A percentile compares a stretch with the other conserved stretches of the same genome.
Evolutionary conservation across 108 stramenopile species (phyloP).

Genomic region (Epithemia pelagica): DNA sequence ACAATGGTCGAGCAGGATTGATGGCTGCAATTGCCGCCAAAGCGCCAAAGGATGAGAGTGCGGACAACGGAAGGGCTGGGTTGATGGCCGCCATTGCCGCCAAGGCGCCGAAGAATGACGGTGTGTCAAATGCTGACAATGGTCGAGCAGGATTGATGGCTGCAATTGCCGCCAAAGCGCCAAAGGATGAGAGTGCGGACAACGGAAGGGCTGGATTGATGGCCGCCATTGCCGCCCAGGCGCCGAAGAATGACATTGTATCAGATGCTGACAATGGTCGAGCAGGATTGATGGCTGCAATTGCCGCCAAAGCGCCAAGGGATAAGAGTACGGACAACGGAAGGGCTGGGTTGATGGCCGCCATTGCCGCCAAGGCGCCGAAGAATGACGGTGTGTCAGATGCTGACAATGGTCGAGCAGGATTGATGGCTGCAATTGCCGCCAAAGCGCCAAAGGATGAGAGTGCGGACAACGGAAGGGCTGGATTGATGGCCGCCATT

Average conservation of each 20-base stretch:
- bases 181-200: background rate
- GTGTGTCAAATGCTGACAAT: background rate
- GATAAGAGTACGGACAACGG: background rate
- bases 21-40: background rate
- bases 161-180: background rate
- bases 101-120: background rate
- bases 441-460: background rate
- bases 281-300: conserved; percentile 10
- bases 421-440: conserved; percentile 20
- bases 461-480: conserved; percentile 1
- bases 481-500: conserved; percentile 16
- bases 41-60: background rate
- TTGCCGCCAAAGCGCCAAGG: conserved; percentile 5
- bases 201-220: background rate
- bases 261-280: background rate
- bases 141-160: background rate
- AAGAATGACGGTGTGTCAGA: too few species aligned
- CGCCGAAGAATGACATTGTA: background rate
- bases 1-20: background rate
- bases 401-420: conserved; percentile 6
- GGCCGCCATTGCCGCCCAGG: background rate
- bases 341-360: conserved; percentile 6
- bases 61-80: background rate
- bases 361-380: conserved; percentile 8
- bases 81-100: background rate